These are phyloP conservation scores for Coffea canephora DNA, from an alignment of 257 asterid genomes.

Conservation along the genomic window DNA sequence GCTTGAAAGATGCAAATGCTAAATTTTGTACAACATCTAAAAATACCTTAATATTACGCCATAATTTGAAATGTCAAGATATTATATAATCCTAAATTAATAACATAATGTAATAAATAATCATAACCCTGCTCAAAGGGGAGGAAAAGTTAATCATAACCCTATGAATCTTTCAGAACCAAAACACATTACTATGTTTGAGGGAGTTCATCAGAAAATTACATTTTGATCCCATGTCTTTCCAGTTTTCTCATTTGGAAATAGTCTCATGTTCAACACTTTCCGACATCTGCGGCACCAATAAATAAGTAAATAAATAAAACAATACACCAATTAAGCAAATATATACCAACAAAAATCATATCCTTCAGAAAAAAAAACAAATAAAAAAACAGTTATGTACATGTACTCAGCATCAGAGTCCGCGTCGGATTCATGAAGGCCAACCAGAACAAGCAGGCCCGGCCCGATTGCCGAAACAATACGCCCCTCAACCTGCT, in stretches of 20 bases:
- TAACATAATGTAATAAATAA: too few relatives aligned
- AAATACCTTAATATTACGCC: too few relatives aligned
- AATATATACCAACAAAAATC: background rate
- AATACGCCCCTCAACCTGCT: constrained; percentile 72
- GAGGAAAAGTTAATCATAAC: too few relatives aligned
- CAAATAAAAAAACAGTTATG: constrained; percentile 1
- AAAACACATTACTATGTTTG: background rate
- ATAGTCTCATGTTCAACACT: constrained; percentile 91
- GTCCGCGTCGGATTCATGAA: constrained; percentile 64
- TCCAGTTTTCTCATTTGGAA: constrained; percentile 63
- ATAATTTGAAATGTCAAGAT: too few relatives aligned
- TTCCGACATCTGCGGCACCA: constrained; percentile 73
- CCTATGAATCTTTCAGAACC: background rate
- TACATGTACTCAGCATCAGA: constrained; percentile 82
- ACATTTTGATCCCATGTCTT: constrained; percentile 87
- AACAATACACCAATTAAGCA: background rate
- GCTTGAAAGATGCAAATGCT: too few relatives aligned
- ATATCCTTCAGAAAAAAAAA: too few relatives aligned
- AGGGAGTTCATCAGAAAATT: constrained; percentile 20
- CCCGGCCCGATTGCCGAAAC: constrained; percentile 83
- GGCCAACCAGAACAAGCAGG: constrained; percentile 74
- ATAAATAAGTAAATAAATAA: background rate
- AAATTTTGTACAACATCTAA: too few relatives aligned
- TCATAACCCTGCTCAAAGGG: too few relatives aligned
- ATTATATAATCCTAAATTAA: too few relatives aligned